phyloP scores from a whole-genome alignment of 768 basidiomycete genomes.

The Tephrocybe sp. region DNA sequence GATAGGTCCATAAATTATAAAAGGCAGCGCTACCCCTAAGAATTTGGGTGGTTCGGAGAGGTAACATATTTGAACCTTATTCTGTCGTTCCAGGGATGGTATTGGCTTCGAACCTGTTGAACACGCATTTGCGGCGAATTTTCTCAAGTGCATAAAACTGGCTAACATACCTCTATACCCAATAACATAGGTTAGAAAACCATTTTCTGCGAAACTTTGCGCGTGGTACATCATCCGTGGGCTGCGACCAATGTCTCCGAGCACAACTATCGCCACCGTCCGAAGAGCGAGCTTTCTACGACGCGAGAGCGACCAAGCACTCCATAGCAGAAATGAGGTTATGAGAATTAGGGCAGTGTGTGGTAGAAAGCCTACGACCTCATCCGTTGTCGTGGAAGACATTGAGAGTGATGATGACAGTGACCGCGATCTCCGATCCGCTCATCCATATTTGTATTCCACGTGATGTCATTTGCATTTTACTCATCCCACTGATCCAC shows the following conservation, averaged over 20 bases:
- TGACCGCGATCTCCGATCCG: slow-evolving; percentile 1
- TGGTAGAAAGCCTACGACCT: slow-evolving; percentile 8
- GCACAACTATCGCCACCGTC: slow-evolving; percentile 85
- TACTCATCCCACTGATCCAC: slow-evolving; percentile 5
- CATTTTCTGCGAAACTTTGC: slow-evolving; percentile 82
- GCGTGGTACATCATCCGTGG: slow-evolving; percentile 99
- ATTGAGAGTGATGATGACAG: neutral
- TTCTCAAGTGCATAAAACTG: neutral
- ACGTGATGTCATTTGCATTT: slow-evolving; percentile 20
- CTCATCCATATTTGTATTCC: slow-evolving; percentile 4
- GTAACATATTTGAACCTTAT: slow-evolving; percentile 65
- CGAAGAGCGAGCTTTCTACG: slow-evolving; percentile 46
- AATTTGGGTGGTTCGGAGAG: slow-evolving; percentile 62
- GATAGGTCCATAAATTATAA: slow-evolving; percentile 73
- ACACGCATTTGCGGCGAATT: neutral
- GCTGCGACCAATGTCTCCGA: slow-evolving; percentile 94
- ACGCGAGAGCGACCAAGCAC: slow-evolving; percentile 31
- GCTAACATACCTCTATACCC: slow-evolving; percentile 72
- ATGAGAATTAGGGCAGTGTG: slow-evolving; percentile 8
- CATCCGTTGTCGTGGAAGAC: slow-evolving; percentile 9
- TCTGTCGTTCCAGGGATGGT: slow-evolving; percentile 66
- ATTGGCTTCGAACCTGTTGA: slow-evolving; percentile 74
- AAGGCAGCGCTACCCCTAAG: slow-evolving; percentile 52
- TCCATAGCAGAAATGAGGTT: slow-evolving; percentile 31
- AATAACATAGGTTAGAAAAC: slow-evolving; percentile 77